Conservation (phyloP, 768 basidiomycete genomes). For the Naganishia randhawae region DNA sequence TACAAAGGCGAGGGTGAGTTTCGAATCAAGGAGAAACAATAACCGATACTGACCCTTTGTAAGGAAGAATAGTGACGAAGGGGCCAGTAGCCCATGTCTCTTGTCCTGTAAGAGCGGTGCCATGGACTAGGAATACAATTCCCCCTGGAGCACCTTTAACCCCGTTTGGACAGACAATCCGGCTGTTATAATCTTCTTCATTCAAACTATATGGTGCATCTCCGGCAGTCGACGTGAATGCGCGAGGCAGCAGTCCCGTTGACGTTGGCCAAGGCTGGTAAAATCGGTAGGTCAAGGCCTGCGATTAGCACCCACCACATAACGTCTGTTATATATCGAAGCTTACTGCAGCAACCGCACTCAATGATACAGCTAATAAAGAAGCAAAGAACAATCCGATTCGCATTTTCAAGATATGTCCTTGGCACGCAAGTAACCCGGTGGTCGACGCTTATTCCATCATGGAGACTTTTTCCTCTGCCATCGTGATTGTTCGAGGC, state of each 20-base stretch:
- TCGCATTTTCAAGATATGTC: background rate
- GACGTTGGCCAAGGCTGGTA: background rate
- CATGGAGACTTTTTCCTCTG: no score
- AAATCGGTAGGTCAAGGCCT: background rate
- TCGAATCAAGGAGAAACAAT: no score
- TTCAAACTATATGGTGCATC: conserved; percentile 32
- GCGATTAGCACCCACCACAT: background rate
- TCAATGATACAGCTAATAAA: background rate
- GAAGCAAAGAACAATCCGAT: background rate
- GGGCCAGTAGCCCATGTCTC: conserved; percentile 44
- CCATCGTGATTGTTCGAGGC: background rate
- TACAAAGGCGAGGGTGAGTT: conserved; percentile 8
- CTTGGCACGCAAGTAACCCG: background rate
- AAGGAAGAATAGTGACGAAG: conserved; percentile 37
- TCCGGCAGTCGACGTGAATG: conserved; percentile 19
- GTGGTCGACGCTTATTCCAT: background rate
- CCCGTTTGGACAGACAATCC: conserved; percentile 41
- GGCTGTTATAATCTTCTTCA: conserved; percentile 26
- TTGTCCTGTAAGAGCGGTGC: conserved; percentile 37
- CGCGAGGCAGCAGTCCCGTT: background rate
- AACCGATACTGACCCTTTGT: conserved; percentile 30
- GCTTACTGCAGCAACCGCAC: conserved; percentile 5
- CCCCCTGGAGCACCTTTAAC: conserved; percentile 33
- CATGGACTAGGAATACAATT: conserved; percentile 45
- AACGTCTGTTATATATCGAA: background rate